These are phyloP conservation scores for Pseudogymnoascus sp. DNA, from an alignment of 2,329 filamentous ascomycete genomes.

Conservation along the genomic window DNA sequence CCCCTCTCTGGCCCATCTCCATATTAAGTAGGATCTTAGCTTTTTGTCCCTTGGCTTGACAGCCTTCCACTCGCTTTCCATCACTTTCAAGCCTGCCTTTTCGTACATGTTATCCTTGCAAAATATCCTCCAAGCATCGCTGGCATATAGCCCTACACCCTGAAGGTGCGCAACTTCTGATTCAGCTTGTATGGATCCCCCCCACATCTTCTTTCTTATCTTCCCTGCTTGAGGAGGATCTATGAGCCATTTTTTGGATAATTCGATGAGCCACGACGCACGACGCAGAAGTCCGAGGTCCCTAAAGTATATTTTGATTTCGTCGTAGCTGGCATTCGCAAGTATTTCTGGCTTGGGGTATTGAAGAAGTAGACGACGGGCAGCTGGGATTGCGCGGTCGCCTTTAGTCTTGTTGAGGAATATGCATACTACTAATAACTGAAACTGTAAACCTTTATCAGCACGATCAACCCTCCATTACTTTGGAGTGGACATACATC, in stretches of 20 bases:
- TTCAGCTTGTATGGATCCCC: background rate
- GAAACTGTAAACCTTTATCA: background rate
- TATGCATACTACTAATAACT: background rate
- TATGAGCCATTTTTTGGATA: background rate
- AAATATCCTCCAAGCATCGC: background rate
- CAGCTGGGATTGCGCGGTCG: background rate
- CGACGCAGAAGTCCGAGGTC: background rate
- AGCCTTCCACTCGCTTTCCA: background rate
- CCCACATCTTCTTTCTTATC: background rate
- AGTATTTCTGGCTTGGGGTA: background rate
- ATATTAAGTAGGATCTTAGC: background rate
- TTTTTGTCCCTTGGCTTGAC: background rate
- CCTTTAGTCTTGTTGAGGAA: background rate
- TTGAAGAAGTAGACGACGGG: background rate
- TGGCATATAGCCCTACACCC: background rate
- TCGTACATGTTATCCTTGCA: background rate
- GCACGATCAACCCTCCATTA: background rate
- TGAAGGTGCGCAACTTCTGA: background rate
- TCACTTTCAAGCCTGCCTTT: background rate
- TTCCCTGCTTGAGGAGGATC: background rate
- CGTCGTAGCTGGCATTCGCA: background rate
- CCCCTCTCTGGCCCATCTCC: background rate
- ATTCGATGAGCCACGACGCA: background rate
- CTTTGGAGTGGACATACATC: background rate
- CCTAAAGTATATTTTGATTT: background rate